Conservation (phyloP, 1,139 yeast genomes). For the Sugiyamaella grinbergsii region DNA sequence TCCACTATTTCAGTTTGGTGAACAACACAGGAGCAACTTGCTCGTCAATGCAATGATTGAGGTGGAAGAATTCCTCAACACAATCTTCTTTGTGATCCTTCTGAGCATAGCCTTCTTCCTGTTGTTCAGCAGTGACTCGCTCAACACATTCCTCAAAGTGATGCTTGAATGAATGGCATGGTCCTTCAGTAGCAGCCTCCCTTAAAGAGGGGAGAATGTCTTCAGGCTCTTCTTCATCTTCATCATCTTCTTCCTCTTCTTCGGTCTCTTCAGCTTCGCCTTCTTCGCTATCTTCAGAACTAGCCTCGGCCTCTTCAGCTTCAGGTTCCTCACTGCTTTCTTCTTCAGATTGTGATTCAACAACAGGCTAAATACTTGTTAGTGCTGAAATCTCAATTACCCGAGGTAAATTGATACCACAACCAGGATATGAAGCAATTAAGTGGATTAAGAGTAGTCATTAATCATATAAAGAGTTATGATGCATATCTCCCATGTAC, state of each 20-base stretch:
- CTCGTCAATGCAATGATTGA: constrained; percentile 89
- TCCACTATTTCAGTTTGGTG: constrained; percentile 69
- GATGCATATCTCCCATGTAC: no score
- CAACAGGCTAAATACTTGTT: neutral
- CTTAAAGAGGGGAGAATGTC: constrained; percentile 41
- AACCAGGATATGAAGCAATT: no score
- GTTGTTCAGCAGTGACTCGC: constrained; percentile 85
- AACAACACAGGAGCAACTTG: constrained; percentile 92
- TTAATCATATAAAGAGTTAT: no score
- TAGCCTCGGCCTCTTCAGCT: constrained; percentile 43
- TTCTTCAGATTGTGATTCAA: constrained; percentile 1
- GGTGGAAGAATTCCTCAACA: constrained; percentile 96
- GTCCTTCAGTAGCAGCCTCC: constrained; percentile 53
- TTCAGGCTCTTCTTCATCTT: constrained; percentile 52
- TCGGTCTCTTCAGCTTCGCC: constrained; percentile 48
- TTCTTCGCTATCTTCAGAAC: no score
- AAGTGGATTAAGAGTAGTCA: no score
- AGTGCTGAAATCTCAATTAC: neutral
- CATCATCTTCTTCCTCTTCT: constrained; percentile 52
- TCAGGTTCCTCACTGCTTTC: constrained; percentile 30
- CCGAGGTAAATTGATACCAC: no score
- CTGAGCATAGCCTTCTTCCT: constrained; percentile 79
- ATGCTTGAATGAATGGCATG: constrained; percentile 76
- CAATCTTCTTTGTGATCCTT: constrained; percentile 92
- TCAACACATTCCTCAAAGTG: constrained; percentile 94